Percentiles rank a stretch among this genome's conserved stretches.
Conservation (phyloP, 768 basidiomycete species). For the Auriscalpium orientale region DNA sequence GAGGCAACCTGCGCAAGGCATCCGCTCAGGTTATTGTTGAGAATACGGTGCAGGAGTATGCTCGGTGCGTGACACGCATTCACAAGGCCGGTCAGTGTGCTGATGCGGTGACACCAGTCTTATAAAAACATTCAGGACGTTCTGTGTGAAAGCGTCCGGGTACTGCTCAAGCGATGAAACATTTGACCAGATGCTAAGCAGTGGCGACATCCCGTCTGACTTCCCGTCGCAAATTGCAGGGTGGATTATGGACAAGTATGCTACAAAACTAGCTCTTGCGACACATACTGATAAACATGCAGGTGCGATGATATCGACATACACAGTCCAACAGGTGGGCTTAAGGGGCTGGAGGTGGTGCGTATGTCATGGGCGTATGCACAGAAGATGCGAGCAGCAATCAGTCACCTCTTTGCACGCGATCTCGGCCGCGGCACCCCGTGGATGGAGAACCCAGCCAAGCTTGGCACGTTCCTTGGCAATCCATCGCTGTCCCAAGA, state of each 20-base stretch:
- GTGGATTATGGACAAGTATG: constrained; percentile 2
- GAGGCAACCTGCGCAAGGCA: background rate
- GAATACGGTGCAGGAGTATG: background rate
- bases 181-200: background rate
- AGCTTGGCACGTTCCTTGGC: constrained; percentile 5
- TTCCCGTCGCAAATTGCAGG: background rate
- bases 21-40: background rate
- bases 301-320: constrained; percentile 14
- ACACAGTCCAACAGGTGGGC: constrained; percentile 2
- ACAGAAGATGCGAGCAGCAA: constrained; percentile 19
- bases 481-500: constrained; percentile 18
- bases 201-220: background rate
- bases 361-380: constrained; percentile 1
- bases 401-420: constrained; percentile 16
- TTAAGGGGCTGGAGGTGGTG: background rate
- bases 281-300: background rate
- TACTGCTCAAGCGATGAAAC: background rate
- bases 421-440: constrained; percentile 7
- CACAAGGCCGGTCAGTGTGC: background rate
- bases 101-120: background rate
- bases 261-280: background rate
- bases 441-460: constrained; percentile 11
- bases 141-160: background rate
- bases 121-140: background rate
- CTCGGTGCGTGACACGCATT: background rate